Base-by-base conservation (phyloP, 345 rosid genomes). In the Schrenkiella parvula region DNA sequence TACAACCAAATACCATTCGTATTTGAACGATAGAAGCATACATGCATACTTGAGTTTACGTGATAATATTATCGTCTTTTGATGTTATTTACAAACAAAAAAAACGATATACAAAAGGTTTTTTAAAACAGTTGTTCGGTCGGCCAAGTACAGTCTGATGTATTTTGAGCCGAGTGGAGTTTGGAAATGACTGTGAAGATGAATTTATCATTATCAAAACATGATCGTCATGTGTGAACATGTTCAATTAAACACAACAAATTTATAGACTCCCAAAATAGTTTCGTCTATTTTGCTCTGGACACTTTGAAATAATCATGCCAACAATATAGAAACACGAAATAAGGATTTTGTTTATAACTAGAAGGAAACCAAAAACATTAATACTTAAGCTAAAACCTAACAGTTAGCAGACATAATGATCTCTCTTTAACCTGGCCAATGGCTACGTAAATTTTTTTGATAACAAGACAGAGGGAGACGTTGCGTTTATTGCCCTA, bases 371-470 rank as follows among this genome's bases (percentile, higher is more conserved):
- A 22, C 23, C 11, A 2, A 50, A 12, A 25, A 19, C 14, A 19
- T 47, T 25, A 4, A 10, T 21, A 21, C 21, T 9, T 19, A 47
- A 47, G 18, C 1, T 5, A 17, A 19, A 18, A 48, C 1, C 55
- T 50, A 8, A 26, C 55, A 50, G 9, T 34, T 17, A 19, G 5
- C 25, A 17, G 37, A 10, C 37, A 61, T 8, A 25, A 15, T 26
- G 37, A 47, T 53, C 19, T 53, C 19, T 53, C 19, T n/a, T n/a
- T 53, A 53, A 15, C 60, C 6, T 3, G 72, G 78, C 73, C 35
- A 70, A 63, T 54, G 78, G 46, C 34, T 64, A 84, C 77, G 83
- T 93, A 51, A 0, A 87, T 85, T 73, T 92, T 92, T 52, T 26
- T 8, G 75, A 79, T 89, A 86, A 23, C 68, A 32, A 8, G 42